These are phyloP conservation scores for Cyberlindnera americana DNA, from an alignment of 805 yeast genomes.

Conservation along the genomic window DNA sequence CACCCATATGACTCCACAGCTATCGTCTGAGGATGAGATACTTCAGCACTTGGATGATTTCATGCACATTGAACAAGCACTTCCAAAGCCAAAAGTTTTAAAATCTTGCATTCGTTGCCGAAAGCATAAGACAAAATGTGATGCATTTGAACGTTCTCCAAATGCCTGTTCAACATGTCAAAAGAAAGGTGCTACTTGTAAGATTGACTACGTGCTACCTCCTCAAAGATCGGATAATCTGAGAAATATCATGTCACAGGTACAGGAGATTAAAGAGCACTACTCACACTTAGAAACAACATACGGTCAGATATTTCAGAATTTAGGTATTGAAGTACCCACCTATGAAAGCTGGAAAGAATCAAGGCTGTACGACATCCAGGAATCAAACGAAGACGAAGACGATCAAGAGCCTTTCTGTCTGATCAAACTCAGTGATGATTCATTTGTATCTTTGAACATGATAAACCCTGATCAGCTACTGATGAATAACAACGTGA, in stretches of 20 bases:
- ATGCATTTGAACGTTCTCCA: conserved; percentile 49
- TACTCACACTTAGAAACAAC: conserved; percentile 11
- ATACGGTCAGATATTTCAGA: conserved; percentile 12
- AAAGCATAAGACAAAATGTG: conserved; percentile 64
- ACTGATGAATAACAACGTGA: conserved; percentile 15
- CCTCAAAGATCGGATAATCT: conserved; percentile 37
- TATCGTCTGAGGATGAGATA: conserved; percentile 3
- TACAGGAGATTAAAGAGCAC: conserved; percentile 15
- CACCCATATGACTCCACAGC: not conserved
- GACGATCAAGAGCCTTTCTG: conserved; percentile 8
- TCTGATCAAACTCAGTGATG: conserved; percentile 13
- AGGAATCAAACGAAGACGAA: conserved; percentile 1
- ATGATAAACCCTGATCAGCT: conserved; percentile 7
- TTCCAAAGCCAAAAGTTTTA: conserved; percentile 38
- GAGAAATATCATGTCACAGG: conserved; percentile 22
- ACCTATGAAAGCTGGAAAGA: conserved; percentile 21
- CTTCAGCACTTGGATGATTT: conserved; percentile 10
- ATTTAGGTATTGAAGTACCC: conserved; percentile 15
- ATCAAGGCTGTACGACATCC: conserved; percentile 1
- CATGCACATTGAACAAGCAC: conserved; percentile 10
- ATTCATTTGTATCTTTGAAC: conserved; percentile 11
- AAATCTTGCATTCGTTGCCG: conserved; percentile 65
- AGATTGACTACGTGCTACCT: conserved; percentile 51
- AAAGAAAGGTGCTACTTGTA: conserved; percentile 48
- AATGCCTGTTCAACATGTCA: conserved; percentile 54